Conservation (phyloP, 768 basidiomycete genomes). For the Calocera viscosa region DNA sequence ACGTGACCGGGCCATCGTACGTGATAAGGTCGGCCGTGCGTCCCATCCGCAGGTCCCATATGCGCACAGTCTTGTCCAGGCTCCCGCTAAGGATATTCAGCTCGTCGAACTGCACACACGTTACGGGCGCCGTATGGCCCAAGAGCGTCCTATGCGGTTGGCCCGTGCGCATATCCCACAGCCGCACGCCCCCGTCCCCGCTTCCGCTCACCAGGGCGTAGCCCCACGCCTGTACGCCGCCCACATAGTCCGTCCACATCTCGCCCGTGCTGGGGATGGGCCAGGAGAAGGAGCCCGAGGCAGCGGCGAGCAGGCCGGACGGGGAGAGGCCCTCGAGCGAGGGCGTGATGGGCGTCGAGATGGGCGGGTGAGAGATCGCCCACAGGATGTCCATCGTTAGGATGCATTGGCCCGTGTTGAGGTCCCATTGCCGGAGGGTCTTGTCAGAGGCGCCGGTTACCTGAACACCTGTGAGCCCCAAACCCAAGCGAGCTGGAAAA, state of each 20-base stretch:
- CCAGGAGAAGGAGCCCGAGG: conserved; percentile 57
- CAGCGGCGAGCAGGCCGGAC: conserved; percentile 28
- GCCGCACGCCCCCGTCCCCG: conserved; percentile 90
- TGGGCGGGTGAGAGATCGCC: conserved; percentile 81
- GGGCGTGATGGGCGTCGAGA: conserved; percentile 27
- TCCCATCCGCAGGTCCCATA: conserved; percentile 94
- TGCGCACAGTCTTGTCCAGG: conserved; percentile 83
- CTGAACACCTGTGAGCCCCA: conserved; percentile 33
- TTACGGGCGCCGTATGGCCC: conserved; percentile 88
- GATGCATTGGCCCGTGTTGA: conserved; percentile 92
- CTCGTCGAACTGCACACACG: conserved; percentile 91
- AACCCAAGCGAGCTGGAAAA: not conserved
- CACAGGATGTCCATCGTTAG: conserved; percentile 99
- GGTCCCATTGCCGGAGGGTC: conserved; percentile 96
- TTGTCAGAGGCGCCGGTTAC: conserved; percentile 97
- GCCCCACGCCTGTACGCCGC: conserved; percentile 96
- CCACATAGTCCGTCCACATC: conserved; percentile 94
- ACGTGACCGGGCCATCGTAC: conserved; percentile 83
- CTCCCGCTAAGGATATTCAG: conserved; percentile 84
- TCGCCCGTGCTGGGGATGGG: conserved; percentile 84
- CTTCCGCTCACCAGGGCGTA: conserved; percentile 95
- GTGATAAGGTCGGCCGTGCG: conserved; percentile 75
- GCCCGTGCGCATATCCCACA: conserved; percentile 99
- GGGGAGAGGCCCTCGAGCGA: conserved; percentile 40
- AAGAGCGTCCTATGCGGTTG: conserved; percentile 86